These are phyloP conservation scores for Spathaspora sp. DNA, from an alignment of 805 yeast species.

Conservation along the genomic window DNA sequence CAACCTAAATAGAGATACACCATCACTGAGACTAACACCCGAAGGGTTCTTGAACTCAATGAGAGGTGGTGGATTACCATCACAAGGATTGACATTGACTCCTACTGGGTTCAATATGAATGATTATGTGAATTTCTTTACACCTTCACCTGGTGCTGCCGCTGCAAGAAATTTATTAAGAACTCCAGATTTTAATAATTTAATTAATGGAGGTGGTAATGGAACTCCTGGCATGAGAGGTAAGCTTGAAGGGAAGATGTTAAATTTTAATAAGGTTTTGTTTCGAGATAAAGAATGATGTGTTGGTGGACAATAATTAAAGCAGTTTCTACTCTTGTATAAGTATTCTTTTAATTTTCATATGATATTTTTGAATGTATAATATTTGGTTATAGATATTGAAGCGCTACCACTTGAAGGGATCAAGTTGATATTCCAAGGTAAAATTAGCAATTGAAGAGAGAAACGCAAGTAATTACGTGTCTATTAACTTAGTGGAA, in stretches of 20 bases:
- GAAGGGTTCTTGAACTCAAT: constrained; percentile 23
- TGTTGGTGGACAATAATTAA: not conserved
- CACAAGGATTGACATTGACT: constrained; percentile 41
- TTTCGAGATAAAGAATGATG: constrained; percentile 13
- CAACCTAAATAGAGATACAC: constrained; percentile 25
- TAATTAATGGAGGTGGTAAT: constrained; percentile 13
- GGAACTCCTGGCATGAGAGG: constrained; percentile 12
- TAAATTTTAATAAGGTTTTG: constrained; percentile 38
- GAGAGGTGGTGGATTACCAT: constrained; percentile 29
- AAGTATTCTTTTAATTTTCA: not conserved
- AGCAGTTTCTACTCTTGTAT: not conserved
- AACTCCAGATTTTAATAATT: constrained; percentile 40
- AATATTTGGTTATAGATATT: not conserved
- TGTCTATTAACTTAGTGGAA: too few relatives aligned
- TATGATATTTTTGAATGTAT: not conserved
- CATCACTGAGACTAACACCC: constrained; percentile 41
- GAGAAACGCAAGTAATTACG: not conserved
- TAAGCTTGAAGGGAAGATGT: constrained; percentile 35
- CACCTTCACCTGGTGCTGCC: constrained; percentile 58
- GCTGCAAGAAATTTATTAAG: constrained; percentile 26
- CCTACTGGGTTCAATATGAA: constrained; percentile 78
- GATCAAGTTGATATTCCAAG: not conserved
- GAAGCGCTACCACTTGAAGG: too few relatives aligned
- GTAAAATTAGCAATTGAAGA: not conserved
- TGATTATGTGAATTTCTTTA: constrained; percentile 75